Evolutionary conservation across 2,329 filamentous ascomycete genomes (phyloP).

Genomic region (Penicillium expansum): DNA sequence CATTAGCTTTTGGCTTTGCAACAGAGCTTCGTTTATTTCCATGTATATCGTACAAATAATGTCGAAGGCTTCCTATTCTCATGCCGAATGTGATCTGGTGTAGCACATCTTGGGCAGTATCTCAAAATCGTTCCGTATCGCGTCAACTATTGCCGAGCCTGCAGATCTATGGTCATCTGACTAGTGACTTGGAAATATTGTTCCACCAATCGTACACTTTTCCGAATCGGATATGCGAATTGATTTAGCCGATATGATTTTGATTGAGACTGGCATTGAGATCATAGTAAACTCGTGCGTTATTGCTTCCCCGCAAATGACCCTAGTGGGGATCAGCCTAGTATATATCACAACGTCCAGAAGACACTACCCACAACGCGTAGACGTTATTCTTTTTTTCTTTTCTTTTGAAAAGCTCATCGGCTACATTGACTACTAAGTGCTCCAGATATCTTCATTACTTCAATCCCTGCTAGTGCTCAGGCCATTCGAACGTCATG

Average conservation of each 20-base stretch:
- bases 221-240: background rate
- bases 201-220: background rate
- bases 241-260: background rate
- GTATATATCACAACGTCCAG: background rate
- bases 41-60: background rate
- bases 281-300: background rate
- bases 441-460: background rate
- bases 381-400: too few species aligned
- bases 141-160: background rate
- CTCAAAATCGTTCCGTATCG: background rate
- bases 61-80: too few species aligned
- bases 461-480: too few species aligned
- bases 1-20: too few species aligned
- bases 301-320: background rate
- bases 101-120: background rate
- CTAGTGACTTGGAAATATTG: background rate
- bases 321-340: background rate
- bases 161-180: background rate
- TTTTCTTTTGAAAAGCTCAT: background rate
- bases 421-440: background rate
- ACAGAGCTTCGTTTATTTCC: too few species aligned
- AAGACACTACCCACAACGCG: background rate
- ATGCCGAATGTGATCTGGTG: too few species aligned
- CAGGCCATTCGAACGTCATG: background rate
- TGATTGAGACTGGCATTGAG: background rate